Base-by-base conservation (phyloP, 2,329 filamentous ascomycete genomes). In the Fusarium solani-melongenae region DNA sequence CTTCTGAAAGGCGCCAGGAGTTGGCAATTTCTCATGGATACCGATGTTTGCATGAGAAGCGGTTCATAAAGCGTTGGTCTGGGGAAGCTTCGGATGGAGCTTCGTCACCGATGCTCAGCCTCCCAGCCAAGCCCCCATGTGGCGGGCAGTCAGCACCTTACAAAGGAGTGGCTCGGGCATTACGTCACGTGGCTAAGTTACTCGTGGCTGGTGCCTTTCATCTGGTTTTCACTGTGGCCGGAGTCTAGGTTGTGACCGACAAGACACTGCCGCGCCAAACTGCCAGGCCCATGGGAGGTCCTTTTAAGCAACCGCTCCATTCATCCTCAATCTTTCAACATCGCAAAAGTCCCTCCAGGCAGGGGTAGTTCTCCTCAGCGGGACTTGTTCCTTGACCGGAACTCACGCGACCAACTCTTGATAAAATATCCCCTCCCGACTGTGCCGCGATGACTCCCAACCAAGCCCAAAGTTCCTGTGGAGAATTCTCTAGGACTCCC, bases 61-160 rank as follows among this genome's bases (percentile, higher is more conserved):
- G 24, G 53, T 64, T 60, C 56, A 36, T 49, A 34, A 61, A 60
- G 49, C 56, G 36, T 34, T 34, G 51, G 24, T 49, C 22, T 49
- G 57, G 53, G 51, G 66, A 53, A 58, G 64, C 68, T 62, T 62
- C 38, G 56, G 56, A 62, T 59, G 58, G 49, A 51, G 62, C 66
- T 75, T 66, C 72, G 72, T 74, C 72, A 74, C 72, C 69, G 51
- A 63, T 59, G 59, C 72, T 75, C 69, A 75, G 72, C 72, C 72
- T 62, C 62, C 31, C 33, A 72, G 65, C 71, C 68, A 72, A 74
- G 71, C 62, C 71, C 67, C 33, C 63, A 12, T 51, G 46, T 51
- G 46, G 46, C 46, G 46, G 46, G 24, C 24, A 10, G 24, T n/a
- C 44, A 29, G 46, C 24, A n/a, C 3, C 10, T 29, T 51, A 27